Percentiles rank a stretch among this genome's conserved stretches.
Conservation (phyloP, 768 basidiomycete genomes). For the Russula vinacea region DNA sequence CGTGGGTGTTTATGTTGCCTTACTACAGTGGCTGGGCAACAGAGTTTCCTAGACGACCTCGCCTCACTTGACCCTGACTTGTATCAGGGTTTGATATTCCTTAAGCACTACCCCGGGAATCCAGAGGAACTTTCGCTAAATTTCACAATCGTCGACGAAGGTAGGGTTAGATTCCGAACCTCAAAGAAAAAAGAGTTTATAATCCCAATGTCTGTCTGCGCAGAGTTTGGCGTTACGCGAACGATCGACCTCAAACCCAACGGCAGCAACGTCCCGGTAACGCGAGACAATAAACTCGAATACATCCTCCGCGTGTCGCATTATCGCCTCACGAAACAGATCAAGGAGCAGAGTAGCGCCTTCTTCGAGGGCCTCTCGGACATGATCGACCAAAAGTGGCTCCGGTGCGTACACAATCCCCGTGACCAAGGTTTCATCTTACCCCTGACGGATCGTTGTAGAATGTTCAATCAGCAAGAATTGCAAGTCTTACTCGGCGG, state of each 20-base stretch:
- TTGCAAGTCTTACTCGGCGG: slow-evolving; percentile 89
- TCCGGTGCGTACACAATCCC: slow-evolving; percentile 46
- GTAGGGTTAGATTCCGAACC: slow-evolving; percentile 41
- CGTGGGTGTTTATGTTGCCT: not conserved
- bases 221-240: slow-evolving; percentile 80
- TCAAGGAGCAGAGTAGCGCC: slow-evolving; percentile 74
- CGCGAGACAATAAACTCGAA: slow-evolving; percentile 81
- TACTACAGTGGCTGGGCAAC: slow-evolving; percentile 78
- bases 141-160: slow-evolving; percentile 84
- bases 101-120: slow-evolving; percentile 88
- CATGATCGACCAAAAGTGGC: slow-evolving; percentile 89
- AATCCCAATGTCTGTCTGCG: slow-evolving; percentile 8
- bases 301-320: slow-evolving; percentile 90
- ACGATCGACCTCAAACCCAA: slow-evolving; percentile 76
- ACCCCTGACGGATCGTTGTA: slow-evolving; percentile 32
- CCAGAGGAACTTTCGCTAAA: slow-evolving; percentile 86
- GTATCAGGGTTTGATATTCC: slow-evolving; percentile 86
- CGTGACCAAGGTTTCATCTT: not conserved
- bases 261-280: slow-evolving; percentile 80
- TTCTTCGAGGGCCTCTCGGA: slow-evolving; percentile 93
- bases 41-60: slow-evolving; percentile 91
- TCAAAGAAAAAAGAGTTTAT: not conserved
- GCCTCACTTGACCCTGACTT: slow-evolving; percentile 88
- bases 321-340: slow-evolving; percentile 85
- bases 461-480: slow-evolving; percentile 98